Evolutionary conservation across 1,284 basidiomycete genomes (phyloP).

Genomic region (Mixia osmundae): DNA sequence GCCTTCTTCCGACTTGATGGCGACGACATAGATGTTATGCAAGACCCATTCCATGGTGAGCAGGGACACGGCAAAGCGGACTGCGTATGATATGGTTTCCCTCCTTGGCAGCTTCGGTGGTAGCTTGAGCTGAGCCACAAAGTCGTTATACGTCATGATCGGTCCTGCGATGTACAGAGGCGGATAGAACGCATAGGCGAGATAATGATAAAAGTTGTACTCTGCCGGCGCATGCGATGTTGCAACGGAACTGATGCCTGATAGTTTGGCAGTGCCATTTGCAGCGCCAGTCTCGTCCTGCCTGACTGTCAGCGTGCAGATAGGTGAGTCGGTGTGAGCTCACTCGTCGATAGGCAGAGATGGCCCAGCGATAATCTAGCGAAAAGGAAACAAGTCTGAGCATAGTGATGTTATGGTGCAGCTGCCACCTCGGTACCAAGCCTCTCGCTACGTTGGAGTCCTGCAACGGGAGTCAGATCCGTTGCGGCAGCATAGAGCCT

Average conservation of each 20-base stretch:
- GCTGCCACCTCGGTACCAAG: constrained; percentile 69
- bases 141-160: constrained; percentile 90
- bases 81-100: constrained; percentile 31
- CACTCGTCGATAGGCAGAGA: no score
- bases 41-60: constrained; percentile 76
- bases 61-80: constrained; percentile 47
- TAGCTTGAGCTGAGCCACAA: constrained; percentile 45
- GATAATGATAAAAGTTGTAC: constrained; percentile 36
- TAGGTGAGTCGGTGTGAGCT: no score
- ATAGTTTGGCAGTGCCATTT: not conserved
- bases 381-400: constrained; percentile 76
- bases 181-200: constrained; percentile 63
- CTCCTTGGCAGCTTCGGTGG: constrained; percentile 26
- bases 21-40: constrained; percentile 90
- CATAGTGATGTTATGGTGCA: constrained; percentile 93
- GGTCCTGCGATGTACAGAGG: constrained; percentile 91
- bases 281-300: no score
- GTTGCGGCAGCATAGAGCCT: not conserved
- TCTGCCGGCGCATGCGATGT: constrained; percentile 35
- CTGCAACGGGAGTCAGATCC: constrained; percentile 24
- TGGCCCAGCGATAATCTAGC: constrained; percentile 76
- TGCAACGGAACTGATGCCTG: constrained; percentile 7
- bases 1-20: constrained; percentile 50
- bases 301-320: no score
- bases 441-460: constrained; percentile 34